phyloP scores from a whole-genome alignment of 208 protist genomes.

The Leishmania gerbilli region DNA sequence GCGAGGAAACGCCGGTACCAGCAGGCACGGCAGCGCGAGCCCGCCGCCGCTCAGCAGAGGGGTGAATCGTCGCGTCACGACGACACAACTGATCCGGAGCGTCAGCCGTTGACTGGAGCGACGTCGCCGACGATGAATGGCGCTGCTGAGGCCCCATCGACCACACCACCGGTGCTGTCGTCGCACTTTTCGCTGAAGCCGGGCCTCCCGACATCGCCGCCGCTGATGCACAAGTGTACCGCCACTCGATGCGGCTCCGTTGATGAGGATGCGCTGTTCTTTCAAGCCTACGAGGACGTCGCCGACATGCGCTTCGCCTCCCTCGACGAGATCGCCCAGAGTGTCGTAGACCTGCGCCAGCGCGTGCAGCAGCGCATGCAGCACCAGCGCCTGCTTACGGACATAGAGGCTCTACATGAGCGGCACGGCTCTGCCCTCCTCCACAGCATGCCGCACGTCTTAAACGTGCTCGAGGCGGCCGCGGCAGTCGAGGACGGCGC shows the following conservation, averaged over 20 bases:
- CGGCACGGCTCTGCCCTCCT: conserved; percentile 26
- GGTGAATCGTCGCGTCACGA: background rate
- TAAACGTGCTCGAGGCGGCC: conserved; percentile 25
- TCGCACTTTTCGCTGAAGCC: too few relatives aligned
- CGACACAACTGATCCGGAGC: background rate
- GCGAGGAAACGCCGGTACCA: background rate
- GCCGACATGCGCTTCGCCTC: conserved; percentile 65
- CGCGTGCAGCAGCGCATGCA: conserved; percentile 38
- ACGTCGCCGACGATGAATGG: background rate
- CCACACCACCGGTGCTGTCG: background rate
- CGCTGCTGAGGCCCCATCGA: too few relatives aligned
- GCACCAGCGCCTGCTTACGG: conserved; percentile 27
- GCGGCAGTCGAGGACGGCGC: conserved; percentile 2
- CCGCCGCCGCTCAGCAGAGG: background rate
- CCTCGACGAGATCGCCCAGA: conserved; percentile 45
- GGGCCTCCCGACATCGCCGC: background rate
- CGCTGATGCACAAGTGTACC: background rate
- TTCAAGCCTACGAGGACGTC: conserved; percentile 50
- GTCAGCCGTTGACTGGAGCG: background rate
- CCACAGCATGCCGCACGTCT: conserved; percentile 30
- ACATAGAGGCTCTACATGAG: conserved; percentile 22
- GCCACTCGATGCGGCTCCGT: background rate
- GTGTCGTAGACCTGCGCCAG: conserved; percentile 55
- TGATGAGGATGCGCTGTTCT: conserved; percentile 39
- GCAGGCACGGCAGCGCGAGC: background rate